Evolutionary conservation across 148 eudicot genomes (phyloP), one percentile per base, ranked within the genome.

Genomic region (Gaultheria prostrata): DNA sequence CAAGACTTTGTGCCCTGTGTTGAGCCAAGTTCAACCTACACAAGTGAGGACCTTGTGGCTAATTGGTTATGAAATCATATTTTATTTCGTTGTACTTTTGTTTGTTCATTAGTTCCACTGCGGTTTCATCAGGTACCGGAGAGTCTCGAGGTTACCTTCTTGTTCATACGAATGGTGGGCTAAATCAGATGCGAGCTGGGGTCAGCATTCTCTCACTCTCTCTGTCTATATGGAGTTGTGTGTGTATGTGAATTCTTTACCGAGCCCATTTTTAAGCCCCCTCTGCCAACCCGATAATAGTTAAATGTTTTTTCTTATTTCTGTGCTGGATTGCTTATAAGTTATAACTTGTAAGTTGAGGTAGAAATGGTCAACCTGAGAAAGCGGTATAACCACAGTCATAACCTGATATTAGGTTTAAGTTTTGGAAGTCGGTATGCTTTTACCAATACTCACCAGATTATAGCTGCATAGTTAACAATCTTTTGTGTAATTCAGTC

Each of bases 151-250:
- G 95, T 30, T 96, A 92, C 90, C 93, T 96, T 81, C 93, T 96
- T 88, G 99, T 96, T 80, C 91, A 96, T 85, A 86, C 98, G 83
- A 96, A 96, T 91, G 99, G 99, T 13, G 99, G 99, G 71, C 97
- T 96, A 75, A 96, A 96, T 88, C 99, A 96, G 90, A 96, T 96
- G 99, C 93, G 99, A 83, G 97, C 98, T 73, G 99, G 99, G 95
- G 99, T 96, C 18, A 53, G 91, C 88, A 43, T 83, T 53, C 65
- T 72, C 59, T 83, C 79, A 78, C 35, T 48, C 46, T 26, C 65
- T 79, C 30, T 80, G 11, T n/a, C 12, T 57, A 9, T 49, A 11
- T 32, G 2, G 18, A 32, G 6, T 4, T 77, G 13, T 74, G 1
- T 39, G 10, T 18, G 50, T 39, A 39, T 0, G 43, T 39, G 43